Percentiles rank a stretch among this genome's conserved stretches.
These are phyloP conservation scores for Phytopythium vexans DNA, from an alignment of 352 stramenopile genomes.

Conservation along the genomic window DNA sequence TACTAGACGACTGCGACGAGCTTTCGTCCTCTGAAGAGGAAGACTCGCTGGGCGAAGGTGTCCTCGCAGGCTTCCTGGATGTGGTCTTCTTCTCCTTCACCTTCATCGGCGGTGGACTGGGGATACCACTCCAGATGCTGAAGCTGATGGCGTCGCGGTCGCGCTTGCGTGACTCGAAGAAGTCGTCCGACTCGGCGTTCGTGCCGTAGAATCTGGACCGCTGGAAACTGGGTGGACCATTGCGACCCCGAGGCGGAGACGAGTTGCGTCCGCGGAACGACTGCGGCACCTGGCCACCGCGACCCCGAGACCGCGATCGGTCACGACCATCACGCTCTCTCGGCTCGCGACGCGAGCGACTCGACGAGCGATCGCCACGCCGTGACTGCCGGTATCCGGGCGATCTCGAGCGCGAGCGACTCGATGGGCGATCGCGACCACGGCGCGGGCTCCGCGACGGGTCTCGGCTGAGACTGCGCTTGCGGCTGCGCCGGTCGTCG, in stretches of 20 bases:
- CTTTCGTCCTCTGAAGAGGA: constrained; percentile 20
- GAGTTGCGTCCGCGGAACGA: constrained; percentile 6
- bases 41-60: constrained; percentile 31
- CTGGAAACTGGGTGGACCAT: constrained; percentile 12
- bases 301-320: neutral
- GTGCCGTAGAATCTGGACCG: constrained; percentile 11
- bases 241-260: neutral
- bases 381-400: neutral
- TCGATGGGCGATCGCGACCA: too few species aligned
- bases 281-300: neutral
- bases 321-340: too few species aligned
- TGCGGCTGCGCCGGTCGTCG: constrained; percentile 11
- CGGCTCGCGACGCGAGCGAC: neutral
- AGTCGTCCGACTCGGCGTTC: constrained; percentile 47
- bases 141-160: constrained; percentile 57
- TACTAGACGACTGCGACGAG: constrained; percentile 15
- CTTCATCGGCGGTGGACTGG: constrained; percentile 59
- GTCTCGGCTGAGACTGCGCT: constrained; percentile 16
- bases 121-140: constrained; percentile 75
- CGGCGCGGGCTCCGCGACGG: constrained; percentile 8
- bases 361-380: neutral
- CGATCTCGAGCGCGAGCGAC: constrained; percentile 20
- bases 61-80: constrained; percentile 10
- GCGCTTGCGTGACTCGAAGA: constrained; percentile 72
- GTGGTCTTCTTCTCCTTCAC: constrained; percentile 26